Percentiles rank a stretch among this genome's conserved stretches.
These are phyloP conservation scores for Atalantia buxifolia DNA, from an alignment of 345 rosid genomes.

Conservation along the genomic window DNA sequence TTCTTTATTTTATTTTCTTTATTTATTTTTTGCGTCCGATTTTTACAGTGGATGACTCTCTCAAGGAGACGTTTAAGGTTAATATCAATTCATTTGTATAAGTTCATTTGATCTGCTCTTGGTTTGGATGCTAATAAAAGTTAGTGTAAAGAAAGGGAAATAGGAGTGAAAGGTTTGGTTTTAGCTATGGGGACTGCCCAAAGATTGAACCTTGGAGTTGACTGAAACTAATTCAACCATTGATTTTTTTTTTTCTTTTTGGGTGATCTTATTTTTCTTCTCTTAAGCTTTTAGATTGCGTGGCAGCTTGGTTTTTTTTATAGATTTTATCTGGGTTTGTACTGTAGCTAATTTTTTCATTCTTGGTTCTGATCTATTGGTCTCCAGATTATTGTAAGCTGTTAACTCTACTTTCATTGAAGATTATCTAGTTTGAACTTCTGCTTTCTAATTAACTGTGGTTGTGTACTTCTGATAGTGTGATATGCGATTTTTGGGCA, in stretches of 20 bases:
- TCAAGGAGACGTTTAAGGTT: constrained; percentile 71
- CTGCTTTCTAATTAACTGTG: neutral
- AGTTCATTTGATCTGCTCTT: constrained; percentile 25
- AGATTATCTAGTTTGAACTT: neutral
- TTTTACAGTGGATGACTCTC: constrained; percentile 50
- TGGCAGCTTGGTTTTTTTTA: neutral
- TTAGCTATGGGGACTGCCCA: neutral
- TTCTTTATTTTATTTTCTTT: neutral
- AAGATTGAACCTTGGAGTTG: neutral
- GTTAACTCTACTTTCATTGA: neutral
- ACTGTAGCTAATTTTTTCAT: neutral
- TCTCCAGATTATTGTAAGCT: constrained; percentile 6
- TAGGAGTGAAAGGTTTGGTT: neutral
- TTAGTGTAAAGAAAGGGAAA: neutral
- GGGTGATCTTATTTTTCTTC: neutral
- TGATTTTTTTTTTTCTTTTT: neutral
- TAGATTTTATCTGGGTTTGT: constrained; percentile 25
- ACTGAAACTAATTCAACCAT: neutral
- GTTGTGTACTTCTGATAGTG: neutral
- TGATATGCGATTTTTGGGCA: neutral
- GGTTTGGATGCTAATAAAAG: neutral
- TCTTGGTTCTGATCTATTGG: constrained; percentile 17
- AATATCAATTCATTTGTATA: constrained; percentile 16
- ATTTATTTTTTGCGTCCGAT: constrained; percentile 6
- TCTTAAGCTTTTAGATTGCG: neutral